Base-by-base conservation (phyloP, 2,329 filamentous ascomycete genomes). In the Xylariaceae sp. region DNA sequence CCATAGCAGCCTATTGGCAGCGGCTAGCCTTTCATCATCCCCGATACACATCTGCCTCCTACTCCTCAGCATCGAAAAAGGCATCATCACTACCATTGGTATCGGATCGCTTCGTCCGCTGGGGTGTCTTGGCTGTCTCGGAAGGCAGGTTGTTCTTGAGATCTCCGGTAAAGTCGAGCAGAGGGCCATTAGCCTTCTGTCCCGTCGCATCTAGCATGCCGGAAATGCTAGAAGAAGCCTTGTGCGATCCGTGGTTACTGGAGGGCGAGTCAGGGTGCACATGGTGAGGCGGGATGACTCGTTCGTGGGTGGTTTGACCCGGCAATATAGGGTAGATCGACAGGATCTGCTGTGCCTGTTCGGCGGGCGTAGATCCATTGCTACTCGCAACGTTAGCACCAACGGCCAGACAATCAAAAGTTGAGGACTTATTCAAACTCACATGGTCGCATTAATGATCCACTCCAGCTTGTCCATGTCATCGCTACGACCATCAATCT, bases 391-490 rank as follows among this genome's bases (percentile, higher is more conserved):
- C 61, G 63, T 67, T 13, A 66, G 65, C 41, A 49, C 49, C 15
- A 18, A 2, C 17, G 41, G 17, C 11, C n/a, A 37, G 47, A 15
- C 4, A 35, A 5, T 30, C 23, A 30, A 30, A n/a, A 15, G 1
- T 11, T 23, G 11, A 23, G 8, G 3, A n/a, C 9, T 8, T 3
- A 15, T 6, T n/a, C 4, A 15, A 34, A 59, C 80, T 71, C 75
- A 96, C 92, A 99, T 83, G 58, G 87, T 80, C 1, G 92, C 88
- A 73, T 93, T 88, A 69, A 99, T 89, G 69, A 97, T 92, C 90
- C 91, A 99, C 74, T 97, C 94, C 35, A 99, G 77, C 65, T 90
- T 90, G 71, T 95, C 91, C 73, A 95, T 89, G 34, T 89, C 90
- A 71, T 93, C 87, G 64, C 94, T 89, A 3, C 81, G 72, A 1